Conservation (phyloP, 2,329 filamentous ascomycete species). For the Leptoxyphium fumago region DNA sequence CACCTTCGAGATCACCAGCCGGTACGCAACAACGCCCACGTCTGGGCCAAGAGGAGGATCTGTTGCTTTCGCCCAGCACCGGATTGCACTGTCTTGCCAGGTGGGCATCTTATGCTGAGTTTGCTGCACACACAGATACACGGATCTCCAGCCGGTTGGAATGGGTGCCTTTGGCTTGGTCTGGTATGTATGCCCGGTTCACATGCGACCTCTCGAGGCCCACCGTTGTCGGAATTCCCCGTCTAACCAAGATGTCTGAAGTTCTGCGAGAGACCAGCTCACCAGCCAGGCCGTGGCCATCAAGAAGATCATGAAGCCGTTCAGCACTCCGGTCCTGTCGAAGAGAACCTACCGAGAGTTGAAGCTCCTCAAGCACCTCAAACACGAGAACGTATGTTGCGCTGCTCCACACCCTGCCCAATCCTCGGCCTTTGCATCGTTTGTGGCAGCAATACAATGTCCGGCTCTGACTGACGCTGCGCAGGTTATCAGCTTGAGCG, state of each 20-base stretch:
- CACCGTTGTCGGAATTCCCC: not conserved
- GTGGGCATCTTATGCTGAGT: not conserved
- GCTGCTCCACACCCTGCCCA: not conserved
- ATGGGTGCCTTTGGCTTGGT: conserved; percentile 99
- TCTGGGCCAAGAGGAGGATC: not conserved
- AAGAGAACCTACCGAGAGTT: conserved; percentile 96
- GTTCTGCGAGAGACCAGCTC: conserved; percentile 94
- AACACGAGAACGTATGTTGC: conserved; percentile 74
- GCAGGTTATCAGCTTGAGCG: conserved; percentile 87
- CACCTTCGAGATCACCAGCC: conserved; percentile 98
- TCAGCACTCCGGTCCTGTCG: conserved; percentile 95
- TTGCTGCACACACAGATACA: conserved; percentile 50
- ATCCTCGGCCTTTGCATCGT: not conserved
- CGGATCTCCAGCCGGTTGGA: conserved; percentile 92
- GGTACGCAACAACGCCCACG: conserved; percentile 40
- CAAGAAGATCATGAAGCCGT: conserved; percentile 99
- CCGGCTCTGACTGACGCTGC: conserved; percentile 2
- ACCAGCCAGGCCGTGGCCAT: conserved; percentile 93
- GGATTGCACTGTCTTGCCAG: too few species aligned
- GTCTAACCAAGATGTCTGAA: conserved; percentile 25
- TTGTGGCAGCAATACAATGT: not conserved
- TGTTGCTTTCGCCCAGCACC: not conserved
- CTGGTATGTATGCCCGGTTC: conserved; percentile 44
- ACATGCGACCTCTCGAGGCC: not conserved
- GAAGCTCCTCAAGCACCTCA: conserved; percentile 91